Evolutionary conservation across 305 asterid species (phyloP).

Genomic region (Fraxinus paxiana): DNA sequence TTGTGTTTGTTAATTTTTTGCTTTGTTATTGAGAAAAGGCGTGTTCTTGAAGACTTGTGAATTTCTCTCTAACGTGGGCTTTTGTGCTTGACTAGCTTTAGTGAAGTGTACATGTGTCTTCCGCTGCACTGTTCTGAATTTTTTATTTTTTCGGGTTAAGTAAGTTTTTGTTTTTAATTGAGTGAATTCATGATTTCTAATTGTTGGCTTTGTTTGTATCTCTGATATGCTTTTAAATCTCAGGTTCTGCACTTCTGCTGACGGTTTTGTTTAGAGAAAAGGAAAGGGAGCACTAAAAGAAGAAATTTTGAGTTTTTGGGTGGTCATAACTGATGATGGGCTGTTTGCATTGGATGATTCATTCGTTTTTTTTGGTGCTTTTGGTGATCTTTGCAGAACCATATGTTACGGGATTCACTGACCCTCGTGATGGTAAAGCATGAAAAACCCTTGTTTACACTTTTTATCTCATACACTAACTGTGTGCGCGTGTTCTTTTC

Average conservation of each 20-base stretch:
- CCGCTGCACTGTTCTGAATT: not conserved
- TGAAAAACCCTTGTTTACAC: not conserved
- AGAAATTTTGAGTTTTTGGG: constrained; percentile 27
- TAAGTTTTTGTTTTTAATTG: constrained; percentile 9
- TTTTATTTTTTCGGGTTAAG: not conserved
- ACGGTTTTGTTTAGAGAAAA: constrained; percentile 18
- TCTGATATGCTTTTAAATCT: not conserved
- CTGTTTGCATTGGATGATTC: constrained; percentile 33
- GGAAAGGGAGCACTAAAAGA: constrained; percentile 20
- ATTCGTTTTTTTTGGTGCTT: constrained; percentile 34
- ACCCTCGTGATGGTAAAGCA: constrained; percentile 73
- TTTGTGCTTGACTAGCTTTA: constrained; percentile 53
- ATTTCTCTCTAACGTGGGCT: constrained; percentile 37
- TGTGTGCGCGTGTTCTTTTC: not conserved
- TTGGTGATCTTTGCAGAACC: constrained; percentile 36
- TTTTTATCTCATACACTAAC: not conserved
- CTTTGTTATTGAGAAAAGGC: constrained; percentile 31
- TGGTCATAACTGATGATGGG: constrained; percentile 41
- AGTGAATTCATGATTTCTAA: not conserved
- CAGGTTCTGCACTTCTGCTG: constrained; percentile 21
- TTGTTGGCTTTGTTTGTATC: constrained; percentile 14
- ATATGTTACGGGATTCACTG: constrained; percentile 55
- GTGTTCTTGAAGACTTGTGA: constrained; percentile 50
- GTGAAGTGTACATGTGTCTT: constrained; percentile 1
- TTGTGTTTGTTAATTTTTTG: constrained; percentile 1